Conservation (phyloP, 495 filamentous ascomycete species). For the Daldinia childiae region DNA sequence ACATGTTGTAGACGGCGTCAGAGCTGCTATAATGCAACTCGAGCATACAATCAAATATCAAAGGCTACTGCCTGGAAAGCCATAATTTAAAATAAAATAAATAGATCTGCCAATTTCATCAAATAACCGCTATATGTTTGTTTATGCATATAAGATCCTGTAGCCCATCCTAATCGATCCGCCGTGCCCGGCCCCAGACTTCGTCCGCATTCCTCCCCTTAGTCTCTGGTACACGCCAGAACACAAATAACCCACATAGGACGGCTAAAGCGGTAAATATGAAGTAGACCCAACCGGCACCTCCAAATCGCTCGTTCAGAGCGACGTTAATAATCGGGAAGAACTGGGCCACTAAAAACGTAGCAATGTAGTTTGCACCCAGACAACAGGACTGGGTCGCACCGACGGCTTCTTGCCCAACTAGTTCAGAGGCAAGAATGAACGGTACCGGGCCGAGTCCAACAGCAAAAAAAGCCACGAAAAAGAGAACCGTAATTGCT, state of each 20-base stretch:
- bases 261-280: conserved; percentile 80
- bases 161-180: conserved; percentile 53
- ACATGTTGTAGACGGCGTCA: conserved; percentile 84
- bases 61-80: conserved; percentile 45
- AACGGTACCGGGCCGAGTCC: conserved; percentile 94
- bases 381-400: conserved; percentile 86
- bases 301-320: conserved; percentile 66
- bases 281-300: conserved; percentile 85
- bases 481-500: conserved; percentile 80
- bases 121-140: conserved; percentile 3
- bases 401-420: conserved; percentile 86
- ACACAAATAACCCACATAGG: conserved; percentile 72
- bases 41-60: conserved; percentile 62
- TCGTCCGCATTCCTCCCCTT: conserved; percentile 81
- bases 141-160: background rate
- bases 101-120: conserved; percentile 16
- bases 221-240: conserved; percentile 80
- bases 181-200: conserved; percentile 80
- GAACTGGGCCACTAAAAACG: conserved; percentile 90
- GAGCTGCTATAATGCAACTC: conserved; percentile 76
- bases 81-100: conserved; percentile 12
- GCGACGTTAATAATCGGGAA: conserved; percentile 85
- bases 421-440: conserved; percentile 88
- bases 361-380: conserved; percentile 88
- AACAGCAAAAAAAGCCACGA: conserved; percentile 89